These are phyloP conservation scores for Paracoccidioides brasiliensis DNA, from an alignment of 2,329 filamentous ascomycete species.

Conservation along the genomic window DNA sequence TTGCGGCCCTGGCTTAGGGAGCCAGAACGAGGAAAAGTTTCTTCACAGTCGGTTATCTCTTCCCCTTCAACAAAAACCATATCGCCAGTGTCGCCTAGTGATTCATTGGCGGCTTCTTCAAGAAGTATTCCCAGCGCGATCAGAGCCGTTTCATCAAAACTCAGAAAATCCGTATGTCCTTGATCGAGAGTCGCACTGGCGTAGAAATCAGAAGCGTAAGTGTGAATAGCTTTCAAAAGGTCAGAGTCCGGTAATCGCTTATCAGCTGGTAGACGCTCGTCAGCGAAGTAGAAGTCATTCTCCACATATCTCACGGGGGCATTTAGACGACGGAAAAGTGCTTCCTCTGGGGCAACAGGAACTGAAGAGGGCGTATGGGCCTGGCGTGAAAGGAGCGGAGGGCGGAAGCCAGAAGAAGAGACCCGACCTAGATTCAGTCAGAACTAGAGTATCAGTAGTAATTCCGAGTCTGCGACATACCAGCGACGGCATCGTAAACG, in stretches of 20 bases:
- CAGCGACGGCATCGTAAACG: constrained; percentile 47
- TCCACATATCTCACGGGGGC: constrained; percentile 41
- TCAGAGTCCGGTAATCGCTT: constrained; percentile 41
- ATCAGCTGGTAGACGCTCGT: constrained; percentile 31
- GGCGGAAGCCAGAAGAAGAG: constrained; percentile 25
- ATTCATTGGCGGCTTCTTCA: constrained; percentile 42
- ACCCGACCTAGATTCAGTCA: constrained; percentile 32
- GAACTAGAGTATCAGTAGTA: neutral
- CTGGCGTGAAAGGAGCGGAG: constrained; percentile 13
- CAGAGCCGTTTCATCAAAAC: constrained; percentile 50
- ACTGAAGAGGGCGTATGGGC: constrained; percentile 22
- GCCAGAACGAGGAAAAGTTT: constrained; percentile 4
- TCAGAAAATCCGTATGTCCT: constrained; percentile 33
- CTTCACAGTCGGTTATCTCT: constrained; percentile 16
- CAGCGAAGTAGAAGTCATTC: constrained; percentile 42
- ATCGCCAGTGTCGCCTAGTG: constrained; percentile 45
- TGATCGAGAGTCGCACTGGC: constrained; percentile 20
- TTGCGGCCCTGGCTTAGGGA: constrained; percentile 11
- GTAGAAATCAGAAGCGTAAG: constrained; percentile 46
- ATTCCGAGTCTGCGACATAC: constrained; percentile 20
- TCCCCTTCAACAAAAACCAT: constrained; percentile 43
- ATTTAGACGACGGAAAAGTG: constrained; percentile 40
- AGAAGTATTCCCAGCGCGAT: constrained; percentile 48
- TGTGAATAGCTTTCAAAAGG: constrained; percentile 43
- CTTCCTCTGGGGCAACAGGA: constrained; percentile 43